These are phyloP conservation scores for Annulohypoxylon maeteangense DNA, from an alignment of 495 filamentous ascomycete species.

Conservation along the genomic window DNA sequence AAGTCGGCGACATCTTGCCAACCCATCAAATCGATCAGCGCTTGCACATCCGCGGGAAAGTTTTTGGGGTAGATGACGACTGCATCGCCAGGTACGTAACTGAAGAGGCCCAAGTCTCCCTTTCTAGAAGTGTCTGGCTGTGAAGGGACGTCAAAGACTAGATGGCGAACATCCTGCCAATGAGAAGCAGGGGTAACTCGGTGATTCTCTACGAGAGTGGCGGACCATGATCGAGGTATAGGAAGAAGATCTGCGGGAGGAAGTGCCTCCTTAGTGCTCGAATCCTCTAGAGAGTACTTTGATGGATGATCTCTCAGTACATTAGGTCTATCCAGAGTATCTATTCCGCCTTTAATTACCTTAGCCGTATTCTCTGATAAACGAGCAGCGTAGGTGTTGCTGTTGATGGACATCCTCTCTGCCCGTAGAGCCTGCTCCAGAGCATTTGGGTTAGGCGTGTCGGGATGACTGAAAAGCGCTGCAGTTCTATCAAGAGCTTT, in stretches of 20 bases:
- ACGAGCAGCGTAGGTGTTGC: slow-evolving; percentile 30
- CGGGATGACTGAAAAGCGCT: slow-evolving; percentile 41
- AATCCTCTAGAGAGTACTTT: slow-evolving; percentile 47
- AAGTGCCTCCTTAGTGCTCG: slow-evolving; percentile 12
- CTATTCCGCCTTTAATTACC: slow-evolving; percentile 29
- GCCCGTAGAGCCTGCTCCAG: slow-evolving; percentile 22
- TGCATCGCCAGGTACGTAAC: slow-evolving; percentile 75
- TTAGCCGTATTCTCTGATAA: slow-evolving; percentile 41
- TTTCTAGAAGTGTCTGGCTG: slow-evolving; percentile 5
- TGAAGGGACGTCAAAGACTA: slow-evolving; percentile 66
- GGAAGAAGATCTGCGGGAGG: slow-evolving; percentile 63
- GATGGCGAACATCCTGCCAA: slow-evolving; percentile 92
- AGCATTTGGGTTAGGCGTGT: slow-evolving; percentile 14
- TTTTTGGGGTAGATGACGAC: slow-evolving; percentile 88
- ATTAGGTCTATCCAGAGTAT: slow-evolving; percentile 49
- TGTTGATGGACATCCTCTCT: slow-evolving; percentile 35
- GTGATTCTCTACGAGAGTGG: slow-evolving; percentile 65
- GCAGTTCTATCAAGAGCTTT: slow-evolving; percentile 37
- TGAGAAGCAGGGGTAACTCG: slow-evolving; percentile 79
- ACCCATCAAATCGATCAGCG: slow-evolving; percentile 76
- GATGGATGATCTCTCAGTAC: slow-evolving; percentile 49
- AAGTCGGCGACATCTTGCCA: slow-evolving; percentile 79
- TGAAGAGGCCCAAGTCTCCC: slow-evolving; percentile 46
- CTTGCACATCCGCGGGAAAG: slow-evolving; percentile 77
- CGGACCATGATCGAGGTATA: slow-evolving; percentile 61